phyloP scores from a whole-genome alignment of 2,329 filamentous ascomycete genomes.

The Chrysoporthe deuterocubensis region DNA sequence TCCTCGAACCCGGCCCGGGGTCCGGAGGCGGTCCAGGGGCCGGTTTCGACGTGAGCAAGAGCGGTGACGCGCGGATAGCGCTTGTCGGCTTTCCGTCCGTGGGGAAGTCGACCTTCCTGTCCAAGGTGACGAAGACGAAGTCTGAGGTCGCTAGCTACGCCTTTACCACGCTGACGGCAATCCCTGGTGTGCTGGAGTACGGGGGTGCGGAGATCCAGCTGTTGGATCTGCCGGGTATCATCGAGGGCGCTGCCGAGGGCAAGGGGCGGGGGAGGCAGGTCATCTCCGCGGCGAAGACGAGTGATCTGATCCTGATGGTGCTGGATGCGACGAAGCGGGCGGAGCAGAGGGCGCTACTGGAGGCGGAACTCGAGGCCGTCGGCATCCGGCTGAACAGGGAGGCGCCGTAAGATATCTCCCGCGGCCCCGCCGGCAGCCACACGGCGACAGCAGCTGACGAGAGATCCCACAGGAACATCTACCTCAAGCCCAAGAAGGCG shows the following conservation, averaged over 20 bases:
- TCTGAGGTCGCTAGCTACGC: slow-evolving; percentile 95
- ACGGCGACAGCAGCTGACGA: slow-evolving; percentile 11
- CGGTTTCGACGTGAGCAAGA: slow-evolving; percentile 95
- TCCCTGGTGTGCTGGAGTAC: slow-evolving; percentile 96
- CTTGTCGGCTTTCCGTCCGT: slow-evolving; percentile 99
- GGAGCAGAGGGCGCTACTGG: slow-evolving; percentile 86
- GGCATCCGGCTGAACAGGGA: slow-evolving; percentile 92
- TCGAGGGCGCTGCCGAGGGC: slow-evolving; percentile 93
- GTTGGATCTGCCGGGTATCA: slow-evolving; percentile 96
- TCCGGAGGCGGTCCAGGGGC: slow-evolving; percentile 76
- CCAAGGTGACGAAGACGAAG: slow-evolving; percentile 97
- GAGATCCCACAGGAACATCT: slow-evolving; percentile 74
- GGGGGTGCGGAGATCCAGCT: slow-evolving; percentile 98
- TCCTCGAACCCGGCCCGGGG: slow-evolving; percentile 86
- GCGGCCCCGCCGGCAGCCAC: not conserved
- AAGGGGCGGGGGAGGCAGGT: slow-evolving; percentile 96
- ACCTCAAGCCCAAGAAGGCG: slow-evolving; percentile 92
- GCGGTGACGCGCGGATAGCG: slow-evolving; percentile 93
- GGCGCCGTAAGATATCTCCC: slow-evolving; percentile 68
- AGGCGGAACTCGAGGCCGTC: slow-evolving; percentile 92
- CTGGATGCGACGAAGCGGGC: slow-evolving; percentile 95
- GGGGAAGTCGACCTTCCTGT: slow-evolving; percentile 98
- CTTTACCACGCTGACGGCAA: slow-evolving; percentile 96
- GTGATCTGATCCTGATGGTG: slow-evolving; percentile 95
- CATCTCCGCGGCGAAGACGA: slow-evolving; percentile 97